These are phyloP conservation scores for Kodamaea neixiangensis DNA, from an alignment of 805 yeast genomes.

Conservation along the genomic window DNA sequence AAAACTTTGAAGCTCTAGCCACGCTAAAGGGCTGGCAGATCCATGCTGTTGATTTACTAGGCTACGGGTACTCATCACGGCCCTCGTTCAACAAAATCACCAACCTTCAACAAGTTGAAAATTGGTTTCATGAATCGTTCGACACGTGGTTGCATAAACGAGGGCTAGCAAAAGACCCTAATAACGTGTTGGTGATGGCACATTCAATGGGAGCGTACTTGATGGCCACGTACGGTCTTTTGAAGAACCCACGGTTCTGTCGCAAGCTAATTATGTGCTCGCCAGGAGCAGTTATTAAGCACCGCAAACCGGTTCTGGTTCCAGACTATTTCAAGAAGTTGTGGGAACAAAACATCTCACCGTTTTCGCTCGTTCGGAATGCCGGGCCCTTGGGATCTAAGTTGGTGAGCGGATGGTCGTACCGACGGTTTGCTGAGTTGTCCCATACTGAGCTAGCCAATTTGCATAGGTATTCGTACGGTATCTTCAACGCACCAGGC, in stretches of 20 bases:
- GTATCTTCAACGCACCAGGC: conserved; percentile 82
- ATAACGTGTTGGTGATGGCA: conserved; percentile 63
- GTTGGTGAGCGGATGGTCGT: conserved; percentile 87
- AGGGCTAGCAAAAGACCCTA: conserved; percentile 34
- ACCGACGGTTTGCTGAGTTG: conserved; percentile 71
- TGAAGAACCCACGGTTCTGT: conserved; percentile 57
- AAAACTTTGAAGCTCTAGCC: conserved; percentile 34
- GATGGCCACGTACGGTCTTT: conserved; percentile 64
- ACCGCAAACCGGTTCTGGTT: conserved; percentile 43
- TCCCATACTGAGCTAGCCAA: conserved; percentile 45
- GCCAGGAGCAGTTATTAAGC: conserved; percentile 81
- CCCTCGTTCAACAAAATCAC: conserved; percentile 59
- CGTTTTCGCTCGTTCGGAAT: conserved; percentile 76
- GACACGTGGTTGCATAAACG: conserved; percentile 60
- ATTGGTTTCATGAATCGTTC: conserved; percentile 65
- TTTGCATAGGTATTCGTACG: conserved; percentile 78
- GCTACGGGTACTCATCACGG: conserved; percentile 88
- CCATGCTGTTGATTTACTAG: conserved; percentile 85
- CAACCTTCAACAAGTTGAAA: conserved; percentile 53
- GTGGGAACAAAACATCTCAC: conserved; percentile 88
- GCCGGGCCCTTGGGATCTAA: conserved; percentile 83
- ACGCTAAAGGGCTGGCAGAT: conserved; percentile 58
- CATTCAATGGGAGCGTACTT: conserved; percentile 95
- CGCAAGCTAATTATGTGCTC: conserved; percentile 74
- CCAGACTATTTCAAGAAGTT: conserved; percentile 78